Conservation (phyloP, 345 rosid genomes). For the Corchorus olitorius region DNA sequence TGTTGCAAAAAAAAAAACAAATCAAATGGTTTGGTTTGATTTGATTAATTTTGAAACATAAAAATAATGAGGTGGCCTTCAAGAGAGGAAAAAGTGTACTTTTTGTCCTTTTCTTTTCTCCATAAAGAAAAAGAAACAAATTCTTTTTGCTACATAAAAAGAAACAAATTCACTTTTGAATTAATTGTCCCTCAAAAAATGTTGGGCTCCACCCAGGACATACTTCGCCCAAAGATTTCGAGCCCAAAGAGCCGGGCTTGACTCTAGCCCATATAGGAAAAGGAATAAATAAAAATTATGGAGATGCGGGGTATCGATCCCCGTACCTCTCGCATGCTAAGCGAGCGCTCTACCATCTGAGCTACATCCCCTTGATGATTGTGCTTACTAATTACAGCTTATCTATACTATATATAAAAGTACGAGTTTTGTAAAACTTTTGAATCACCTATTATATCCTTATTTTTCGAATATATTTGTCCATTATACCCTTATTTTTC, state of each 20-base stretch:
- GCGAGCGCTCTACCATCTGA: conserved; percentile 74
- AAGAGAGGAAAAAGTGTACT: neutral
- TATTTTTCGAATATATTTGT: too few relatives aligned
- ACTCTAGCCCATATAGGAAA: too few relatives aligned
- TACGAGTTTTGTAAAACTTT: too few relatives aligned
- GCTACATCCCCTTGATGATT: conserved; percentile 43
- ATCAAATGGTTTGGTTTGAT: neutral
- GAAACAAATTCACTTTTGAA: neutral
- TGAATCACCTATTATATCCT: too few relatives aligned
- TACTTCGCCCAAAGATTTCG: too few relatives aligned
- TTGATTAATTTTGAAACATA: neutral
- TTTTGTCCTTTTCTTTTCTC: neutral
- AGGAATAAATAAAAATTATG: conserved; percentile 16
- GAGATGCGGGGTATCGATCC: conserved; percentile 92
- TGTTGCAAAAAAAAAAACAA: neutral
- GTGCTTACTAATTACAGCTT: too few relatives aligned
- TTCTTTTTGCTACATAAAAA: too few relatives aligned
- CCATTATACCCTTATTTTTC: too few relatives aligned
- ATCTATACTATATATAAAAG: too few relatives aligned
- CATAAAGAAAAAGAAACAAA: neutral
- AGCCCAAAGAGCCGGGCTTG: too few relatives aligned
- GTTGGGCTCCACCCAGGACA: neutral
- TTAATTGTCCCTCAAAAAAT: neutral
- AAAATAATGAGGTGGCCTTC: neutral
- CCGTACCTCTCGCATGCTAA: conserved; percentile 83